These are phyloP conservation scores for Cardamine occulta DNA, from an alignment of 345 rosid species.

Conservation along the genomic window DNA sequence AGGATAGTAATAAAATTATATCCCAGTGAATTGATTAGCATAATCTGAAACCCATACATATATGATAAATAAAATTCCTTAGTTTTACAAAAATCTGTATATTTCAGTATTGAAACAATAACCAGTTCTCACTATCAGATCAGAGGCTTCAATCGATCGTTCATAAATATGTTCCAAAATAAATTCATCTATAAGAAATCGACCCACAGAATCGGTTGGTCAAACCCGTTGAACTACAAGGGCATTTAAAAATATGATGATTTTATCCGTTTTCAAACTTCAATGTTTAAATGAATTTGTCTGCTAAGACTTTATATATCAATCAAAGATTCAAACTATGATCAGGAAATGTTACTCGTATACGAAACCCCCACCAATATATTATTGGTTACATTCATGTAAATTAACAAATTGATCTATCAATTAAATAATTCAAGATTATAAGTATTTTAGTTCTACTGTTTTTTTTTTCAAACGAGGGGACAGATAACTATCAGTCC, in stretches of 20 bases:
- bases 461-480: not conserved
- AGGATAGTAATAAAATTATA: not conserved
- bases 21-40: not conserved
- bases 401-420: conserved; percentile 16
- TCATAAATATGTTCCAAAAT: not conserved
- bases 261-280: not conserved
- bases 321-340: conserved; percentile 19
- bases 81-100: not conserved
- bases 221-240: conserved; percentile 12
- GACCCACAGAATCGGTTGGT: conserved; percentile 6
- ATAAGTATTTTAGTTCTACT: not conserved
- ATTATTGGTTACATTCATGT: not conserved
- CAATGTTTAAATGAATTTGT: conserved; percentile 20
- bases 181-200: not conserved
- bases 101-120: not conserved
- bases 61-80: not conserved
- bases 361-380: conserved; percentile 28
- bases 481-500: conserved; percentile 6
- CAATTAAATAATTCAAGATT: not conserved
- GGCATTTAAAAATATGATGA: not conserved
- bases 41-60: not conserved
- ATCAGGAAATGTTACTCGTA: conserved; percentile 20
- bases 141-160: not conserved
- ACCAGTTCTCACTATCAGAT: not conserved
- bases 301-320: not conserved